Evolutionary conservation across 169 alveolate genomes (phyloP).

Genomic region (Eimeria nieschulzi): DNA sequence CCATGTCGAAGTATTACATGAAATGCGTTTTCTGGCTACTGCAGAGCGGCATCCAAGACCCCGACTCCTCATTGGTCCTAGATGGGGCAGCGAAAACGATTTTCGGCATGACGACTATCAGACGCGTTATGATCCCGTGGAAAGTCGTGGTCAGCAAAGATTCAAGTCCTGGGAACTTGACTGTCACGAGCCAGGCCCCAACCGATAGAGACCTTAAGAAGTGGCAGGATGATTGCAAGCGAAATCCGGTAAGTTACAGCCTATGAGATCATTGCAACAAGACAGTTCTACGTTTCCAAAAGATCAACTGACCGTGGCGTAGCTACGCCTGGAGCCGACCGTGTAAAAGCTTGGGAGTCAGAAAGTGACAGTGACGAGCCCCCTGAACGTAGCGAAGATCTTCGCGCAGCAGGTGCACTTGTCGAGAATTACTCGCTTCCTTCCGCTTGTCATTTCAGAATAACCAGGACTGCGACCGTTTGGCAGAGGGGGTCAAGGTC

Average conservation of each 20-base stretch:
- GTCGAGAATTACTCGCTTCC: neutral
- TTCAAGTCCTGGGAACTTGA: neutral
- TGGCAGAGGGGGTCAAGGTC: neutral
- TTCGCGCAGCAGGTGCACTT: no score
- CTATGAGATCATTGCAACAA: no score
- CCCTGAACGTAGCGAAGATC: no score
- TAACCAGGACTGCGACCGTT: neutral
- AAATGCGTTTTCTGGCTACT: neutral
- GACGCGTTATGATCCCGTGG: constrained; percentile 3
- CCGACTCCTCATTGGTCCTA: constrained; percentile 1
- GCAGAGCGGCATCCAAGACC: constrained; percentile 44
- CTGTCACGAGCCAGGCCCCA: constrained; percentile 49
- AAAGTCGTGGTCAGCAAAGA: neutral
- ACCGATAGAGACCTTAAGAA: neutral
- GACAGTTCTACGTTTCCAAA: no score
- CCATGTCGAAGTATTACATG: neutral
- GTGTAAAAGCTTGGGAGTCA: no score
- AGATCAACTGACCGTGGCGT: no score
- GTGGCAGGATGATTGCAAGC: neutral
- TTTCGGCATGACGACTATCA: constrained; percentile 10
- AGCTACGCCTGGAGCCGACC: no score
- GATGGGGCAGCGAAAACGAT: neutral
- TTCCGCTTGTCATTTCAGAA: neutral
- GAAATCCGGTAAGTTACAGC: no score
- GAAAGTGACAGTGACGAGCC: no score